phyloP scores from a whole-genome alignment of 805 yeast species.

The Sugiyamaella boreocaroliniensis region DNA sequence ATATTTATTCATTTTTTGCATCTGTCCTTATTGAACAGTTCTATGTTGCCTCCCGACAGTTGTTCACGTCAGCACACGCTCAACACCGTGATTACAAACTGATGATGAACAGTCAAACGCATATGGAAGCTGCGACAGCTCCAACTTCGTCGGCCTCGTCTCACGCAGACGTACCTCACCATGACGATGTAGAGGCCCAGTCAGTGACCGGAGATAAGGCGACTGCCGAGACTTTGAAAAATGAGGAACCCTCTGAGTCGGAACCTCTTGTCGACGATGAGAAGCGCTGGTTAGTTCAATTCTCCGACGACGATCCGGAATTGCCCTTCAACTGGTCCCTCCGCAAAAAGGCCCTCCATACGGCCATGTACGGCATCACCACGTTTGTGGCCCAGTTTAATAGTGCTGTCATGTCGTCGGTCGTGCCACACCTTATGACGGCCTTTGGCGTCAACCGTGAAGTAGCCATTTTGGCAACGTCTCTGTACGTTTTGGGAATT shows the following conservation, averaged over 20 bases:
- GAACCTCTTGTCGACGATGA: background rate
- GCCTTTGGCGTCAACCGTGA: constrained; percentile 41
- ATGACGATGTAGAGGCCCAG: background rate
- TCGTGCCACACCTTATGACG: constrained; percentile 29
- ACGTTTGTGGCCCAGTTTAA: constrained; percentile 40
- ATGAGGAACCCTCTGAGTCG: too few species aligned
- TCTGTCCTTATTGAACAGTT: background rate
- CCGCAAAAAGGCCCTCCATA: constrained; percentile 33
- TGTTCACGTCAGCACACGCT: too few species aligned
- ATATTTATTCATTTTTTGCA: background rate
- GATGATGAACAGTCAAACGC: background rate
- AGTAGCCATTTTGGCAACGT: constrained; percentile 46
- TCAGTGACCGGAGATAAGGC: background rate
- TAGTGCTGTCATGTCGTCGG: constrained; percentile 43
- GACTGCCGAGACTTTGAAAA: too few species aligned
- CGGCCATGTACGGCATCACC: constrained; percentile 35
- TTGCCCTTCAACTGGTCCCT: constrained; percentile 51
- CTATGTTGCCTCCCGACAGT: too few species aligned
- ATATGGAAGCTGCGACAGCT: background rate
- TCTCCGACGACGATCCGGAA: constrained; percentile 48
- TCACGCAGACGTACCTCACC: background rate
- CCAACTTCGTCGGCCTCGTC: background rate
- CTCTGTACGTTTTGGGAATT: constrained; percentile 58
- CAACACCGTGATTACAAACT: background rate
- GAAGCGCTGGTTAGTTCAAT: constrained; percentile 13